Percentiles rank a stretch among this genome's conserved stretches.
These are phyloP conservation scores for Psidium friedrichsthalianum DNA, from an alignment of 345 rosid genomes.

Conservation along the genomic window DNA sequence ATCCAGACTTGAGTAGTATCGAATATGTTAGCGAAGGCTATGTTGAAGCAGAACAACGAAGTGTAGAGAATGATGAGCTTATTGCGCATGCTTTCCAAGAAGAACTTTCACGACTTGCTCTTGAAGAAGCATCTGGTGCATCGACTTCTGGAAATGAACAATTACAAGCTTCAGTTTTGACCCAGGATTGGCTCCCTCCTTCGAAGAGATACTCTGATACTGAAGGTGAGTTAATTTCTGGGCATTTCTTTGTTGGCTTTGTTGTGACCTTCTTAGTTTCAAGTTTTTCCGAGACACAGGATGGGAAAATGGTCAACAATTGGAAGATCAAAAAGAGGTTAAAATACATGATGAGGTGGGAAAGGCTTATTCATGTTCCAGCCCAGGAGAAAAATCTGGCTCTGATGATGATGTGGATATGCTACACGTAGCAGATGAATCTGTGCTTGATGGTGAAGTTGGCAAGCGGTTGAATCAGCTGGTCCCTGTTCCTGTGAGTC, in stretches of 20 bases:
- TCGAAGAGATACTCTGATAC: too few relatives aligned
- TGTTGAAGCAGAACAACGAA: slow-evolving; percentile 10
- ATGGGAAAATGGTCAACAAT: neutral
- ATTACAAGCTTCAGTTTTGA: too few relatives aligned
- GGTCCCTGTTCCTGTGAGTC: slow-evolving; percentile 68
- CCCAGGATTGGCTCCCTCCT: too few relatives aligned
- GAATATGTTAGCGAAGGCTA: slow-evolving; percentile 53
- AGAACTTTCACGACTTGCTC: too few relatives aligned
- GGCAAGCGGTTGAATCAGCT: slow-evolving; percentile 19
- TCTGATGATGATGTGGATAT: too few relatives aligned
- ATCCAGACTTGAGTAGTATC: slow-evolving; percentile 24
- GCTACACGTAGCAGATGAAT: too few relatives aligned
- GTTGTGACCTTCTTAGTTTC: neutral
- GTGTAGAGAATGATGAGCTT: slow-evolving; percentile 63
- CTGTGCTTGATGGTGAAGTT: too few relatives aligned
- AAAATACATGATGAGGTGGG: slow-evolving; percentile 2
- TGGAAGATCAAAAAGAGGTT: slow-evolving; percentile 11
- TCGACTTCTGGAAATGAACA: too few relatives aligned
- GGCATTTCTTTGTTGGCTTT: neutral
- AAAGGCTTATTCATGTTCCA: neutral
- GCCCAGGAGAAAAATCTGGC: too few relatives aligned
- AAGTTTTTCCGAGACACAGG: neutral
- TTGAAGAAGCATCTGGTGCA: too few relatives aligned
- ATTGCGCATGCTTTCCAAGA: slow-evolving; percentile 29
- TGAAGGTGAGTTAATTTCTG: too few relatives aligned